Conservation (phyloP, 192 early-diverging fungal genomes). For the Coemansia sp. region DNA sequence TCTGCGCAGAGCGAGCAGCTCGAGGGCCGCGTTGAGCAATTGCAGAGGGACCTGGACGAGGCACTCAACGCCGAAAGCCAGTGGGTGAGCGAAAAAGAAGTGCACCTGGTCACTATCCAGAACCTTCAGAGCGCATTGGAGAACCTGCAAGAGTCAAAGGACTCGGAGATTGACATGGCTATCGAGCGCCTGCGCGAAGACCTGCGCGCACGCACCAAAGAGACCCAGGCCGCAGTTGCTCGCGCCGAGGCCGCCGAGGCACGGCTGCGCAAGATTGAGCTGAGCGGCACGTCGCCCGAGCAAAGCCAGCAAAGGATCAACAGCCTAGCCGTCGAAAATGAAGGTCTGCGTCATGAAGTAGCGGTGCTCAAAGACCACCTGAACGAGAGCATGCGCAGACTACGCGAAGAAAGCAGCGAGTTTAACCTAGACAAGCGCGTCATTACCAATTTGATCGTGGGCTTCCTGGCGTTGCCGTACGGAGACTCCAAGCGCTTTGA, state of each 20-base stretch:
- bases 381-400: slow-evolving; percentile 84
- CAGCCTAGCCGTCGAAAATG: slow-evolving; percentile 51
- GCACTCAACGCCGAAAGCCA: slow-evolving; percentile 57
- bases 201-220: slow-evolving; percentile 35
- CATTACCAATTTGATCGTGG: slow-evolving; percentile 85
- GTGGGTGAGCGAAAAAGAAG: slow-evolving; percentile 56
- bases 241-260: slow-evolving; percentile 48
- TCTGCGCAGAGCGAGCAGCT: slow-evolving; percentile 24
- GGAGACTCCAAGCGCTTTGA: slow-evolving; percentile 92
- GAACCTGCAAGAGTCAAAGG: slow-evolving; percentile 78
- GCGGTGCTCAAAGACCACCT: slow-evolving; percentile 87
- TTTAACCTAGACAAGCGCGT: slow-evolving; percentile 81
- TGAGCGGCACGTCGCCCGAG: slow-evolving; percentile 44
- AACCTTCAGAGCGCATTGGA: slow-evolving; percentile 88
- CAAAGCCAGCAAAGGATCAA: slow-evolving; percentile 55
- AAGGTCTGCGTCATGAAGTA: slow-evolving; percentile 50
- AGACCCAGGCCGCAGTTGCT: slow-evolving; percentile 56
- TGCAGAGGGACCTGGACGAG: slow-evolving; percentile 55
- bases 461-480: slow-evolving; percentile 77
- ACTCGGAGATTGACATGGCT: slow-evolving; percentile 60
- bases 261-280: slow-evolving; percentile 16
- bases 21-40: slow-evolving; percentile 44
- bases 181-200: slow-evolving; percentile 52
- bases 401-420: slow-evolving; percentile 74
- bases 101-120: slow-evolving; percentile 58